Evolutionary conservation across 164 flowering plant species (phyloP).

Genomic region (Magnolia kwangsiensis): DNA sequence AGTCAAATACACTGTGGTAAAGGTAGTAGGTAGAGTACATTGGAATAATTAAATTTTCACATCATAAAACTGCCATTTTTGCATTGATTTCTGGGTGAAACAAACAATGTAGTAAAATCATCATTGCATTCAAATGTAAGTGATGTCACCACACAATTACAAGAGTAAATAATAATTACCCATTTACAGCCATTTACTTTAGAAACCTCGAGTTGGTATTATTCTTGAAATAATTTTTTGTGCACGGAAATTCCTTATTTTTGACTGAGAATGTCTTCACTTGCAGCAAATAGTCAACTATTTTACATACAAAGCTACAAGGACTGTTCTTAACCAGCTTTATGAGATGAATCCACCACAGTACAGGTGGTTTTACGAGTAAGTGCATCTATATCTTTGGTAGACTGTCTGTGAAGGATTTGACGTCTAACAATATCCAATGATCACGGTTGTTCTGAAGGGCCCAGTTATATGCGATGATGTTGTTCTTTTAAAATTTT

Average conservation of each 20-base stretch:
- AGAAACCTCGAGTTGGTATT: no score
- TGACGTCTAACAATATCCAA: not conserved
- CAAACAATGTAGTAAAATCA: no score
- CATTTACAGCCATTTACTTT: no score
- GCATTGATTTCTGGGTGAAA: no score
- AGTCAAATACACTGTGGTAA: no score
- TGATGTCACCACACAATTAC: no score
- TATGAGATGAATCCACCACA: constrained; percentile 95
- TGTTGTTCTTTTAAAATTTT: not conserved
- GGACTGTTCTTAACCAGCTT: constrained; percentile 87
- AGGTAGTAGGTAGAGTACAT: no score
- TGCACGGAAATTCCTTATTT: not conserved
- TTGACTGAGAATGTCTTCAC: constrained; percentile 12
- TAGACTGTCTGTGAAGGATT: not conserved
- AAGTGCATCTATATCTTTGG: constrained; percentile 28
- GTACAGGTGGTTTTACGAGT: constrained; percentile 92
- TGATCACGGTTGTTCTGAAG: not conserved
- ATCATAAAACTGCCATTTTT: no score
- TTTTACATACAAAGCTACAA: constrained; percentile 91
- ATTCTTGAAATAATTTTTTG: no score
- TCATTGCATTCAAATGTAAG: no score
- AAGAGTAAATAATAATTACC: no score
- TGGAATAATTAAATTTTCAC: no score
- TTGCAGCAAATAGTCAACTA: constrained; percentile 84
- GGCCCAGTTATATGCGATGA: not conserved